These are phyloP conservation scores for Boletus tylopilopsis DNA, from an alignment of 768 basidiomycete species.

Conservation along the genomic window DNA sequence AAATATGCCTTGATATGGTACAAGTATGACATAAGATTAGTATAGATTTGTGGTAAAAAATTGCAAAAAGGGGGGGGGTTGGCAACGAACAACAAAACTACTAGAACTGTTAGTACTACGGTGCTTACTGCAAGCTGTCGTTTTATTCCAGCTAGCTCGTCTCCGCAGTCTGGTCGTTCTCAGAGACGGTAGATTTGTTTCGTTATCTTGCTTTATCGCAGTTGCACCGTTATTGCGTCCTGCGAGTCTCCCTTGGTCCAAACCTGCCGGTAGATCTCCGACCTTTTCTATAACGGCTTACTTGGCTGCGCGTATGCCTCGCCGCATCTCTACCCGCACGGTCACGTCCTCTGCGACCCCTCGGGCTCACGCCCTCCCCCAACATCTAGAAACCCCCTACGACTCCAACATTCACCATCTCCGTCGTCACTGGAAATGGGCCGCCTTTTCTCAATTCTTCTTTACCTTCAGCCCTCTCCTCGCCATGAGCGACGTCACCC, in stretches of 20 bases:
- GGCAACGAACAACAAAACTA: no score
- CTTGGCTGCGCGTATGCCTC: slow-evolving; percentile 50
- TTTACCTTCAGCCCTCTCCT: slow-evolving; percentile 77
- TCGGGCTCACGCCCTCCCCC: slow-evolving; percentile 24
- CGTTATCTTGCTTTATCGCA: slow-evolving; percentile 21
- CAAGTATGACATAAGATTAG: slow-evolving; percentile 23
- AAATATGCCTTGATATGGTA: slow-evolving; percentile 7
- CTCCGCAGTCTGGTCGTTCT: slow-evolving; percentile 9
- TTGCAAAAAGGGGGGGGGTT: not conserved
- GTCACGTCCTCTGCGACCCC: slow-evolving; percentile 31
- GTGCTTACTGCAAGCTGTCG: not conserved
- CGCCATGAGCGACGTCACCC: slow-evolving; percentile 64
- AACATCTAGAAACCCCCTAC: slow-evolving; percentile 25
- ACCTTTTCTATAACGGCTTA: slow-evolving; percentile 34
- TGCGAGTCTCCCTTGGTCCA: slow-evolving; percentile 19
- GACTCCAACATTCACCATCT: slow-evolving; percentile 49
- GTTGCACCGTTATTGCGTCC: slow-evolving; percentile 14
- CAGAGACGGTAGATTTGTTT: slow-evolving; percentile 17
- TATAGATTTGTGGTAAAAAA: slow-evolving; percentile 15
- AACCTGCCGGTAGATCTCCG: slow-evolving; percentile 33
- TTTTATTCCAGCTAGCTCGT: slow-evolving; percentile 12
- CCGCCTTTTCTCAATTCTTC: slow-evolving; percentile 87
- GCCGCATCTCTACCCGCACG: slow-evolving; percentile 45
- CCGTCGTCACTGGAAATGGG: slow-evolving; percentile 88
- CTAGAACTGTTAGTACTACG: not conserved